Percentiles rank a stretch among this genome's conserved stretches.
These are phyloP conservation scores for Groenewaldozyma sp. DNA, from an alignment of 1,139 yeast genomes.

Conservation along the genomic window DNA sequence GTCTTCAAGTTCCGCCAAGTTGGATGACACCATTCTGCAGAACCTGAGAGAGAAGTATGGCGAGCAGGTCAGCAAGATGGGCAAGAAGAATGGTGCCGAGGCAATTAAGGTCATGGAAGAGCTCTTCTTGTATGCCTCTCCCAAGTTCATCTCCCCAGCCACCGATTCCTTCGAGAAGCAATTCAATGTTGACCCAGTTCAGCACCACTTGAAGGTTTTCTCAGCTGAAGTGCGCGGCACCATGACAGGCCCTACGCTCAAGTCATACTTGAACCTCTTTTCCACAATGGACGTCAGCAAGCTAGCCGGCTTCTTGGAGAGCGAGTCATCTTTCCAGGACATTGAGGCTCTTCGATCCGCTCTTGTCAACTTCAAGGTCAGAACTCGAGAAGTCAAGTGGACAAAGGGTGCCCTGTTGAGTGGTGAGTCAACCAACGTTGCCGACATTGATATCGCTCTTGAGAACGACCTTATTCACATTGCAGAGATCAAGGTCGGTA, in stretches of 20 bases:
- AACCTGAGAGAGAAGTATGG: slow-evolving; percentile 40
- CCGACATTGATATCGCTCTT: slow-evolving; percentile 38
- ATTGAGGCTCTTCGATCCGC: slow-evolving; percentile 30
- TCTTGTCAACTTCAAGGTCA: slow-evolving; percentile 36
- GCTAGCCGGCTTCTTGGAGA: slow-evolving; percentile 33
- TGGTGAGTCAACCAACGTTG: slow-evolving; percentile 34
- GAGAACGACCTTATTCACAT: slow-evolving; percentile 36
- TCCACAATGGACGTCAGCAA: slow-evolving; percentile 38
- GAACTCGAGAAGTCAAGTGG: slow-evolving; percentile 39
- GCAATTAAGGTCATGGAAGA: slow-evolving; percentile 35
- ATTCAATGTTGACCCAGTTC: slow-evolving; percentile 33
- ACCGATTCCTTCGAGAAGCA: slow-evolving; percentile 31
- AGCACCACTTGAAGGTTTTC: slow-evolving; percentile 37
- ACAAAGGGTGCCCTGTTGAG: slow-evolving; percentile 31
- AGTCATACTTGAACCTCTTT: slow-evolving; percentile 38
- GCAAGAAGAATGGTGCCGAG: slow-evolving; percentile 25
- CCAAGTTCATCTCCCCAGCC: slow-evolving; percentile 39
- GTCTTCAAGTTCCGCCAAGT: slow-evolving; percentile 33
- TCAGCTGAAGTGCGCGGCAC: slow-evolving; percentile 34
- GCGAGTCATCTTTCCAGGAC: slow-evolving; percentile 16
- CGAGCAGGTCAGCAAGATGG: slow-evolving; percentile 36
- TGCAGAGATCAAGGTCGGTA: slow-evolving; percentile 36
- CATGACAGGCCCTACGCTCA: slow-evolving; percentile 34
- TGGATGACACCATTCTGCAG: slow-evolving; percentile 37
- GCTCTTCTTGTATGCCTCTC: slow-evolving; percentile 38